These are phyloP conservation scores for Coemansia sp. DNA, from an alignment of 192 early-diverging fungal genomes.

Conservation along the genomic window DNA sequence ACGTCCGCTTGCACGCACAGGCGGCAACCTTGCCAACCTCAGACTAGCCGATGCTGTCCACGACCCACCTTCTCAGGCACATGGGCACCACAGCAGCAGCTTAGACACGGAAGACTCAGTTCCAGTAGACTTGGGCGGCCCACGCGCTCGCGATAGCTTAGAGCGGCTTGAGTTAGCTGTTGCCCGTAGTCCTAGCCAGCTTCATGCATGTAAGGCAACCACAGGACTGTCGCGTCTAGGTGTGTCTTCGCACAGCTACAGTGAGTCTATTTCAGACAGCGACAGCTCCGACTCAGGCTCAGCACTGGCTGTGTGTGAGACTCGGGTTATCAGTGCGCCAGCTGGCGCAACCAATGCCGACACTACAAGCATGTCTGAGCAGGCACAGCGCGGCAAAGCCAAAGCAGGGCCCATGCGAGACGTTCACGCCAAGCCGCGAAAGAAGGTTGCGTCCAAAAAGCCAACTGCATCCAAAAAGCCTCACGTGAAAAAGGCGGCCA, in stretches of 20 bases:
- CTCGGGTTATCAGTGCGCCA: neutral
- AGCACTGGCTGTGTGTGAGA: neutral
- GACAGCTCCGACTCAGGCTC: neutral
- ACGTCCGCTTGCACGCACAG: too few relatives aligned
- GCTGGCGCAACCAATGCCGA: neutral
- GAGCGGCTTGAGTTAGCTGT: neutral
- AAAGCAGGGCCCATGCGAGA: conserved; percentile 12
- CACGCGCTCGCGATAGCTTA: neutral
- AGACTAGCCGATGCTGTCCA: too few relatives aligned
- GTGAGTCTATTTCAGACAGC: conserved; percentile 7
- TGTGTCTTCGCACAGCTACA: conserved; percentile 5
- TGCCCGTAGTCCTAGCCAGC: conserved; percentile 9
- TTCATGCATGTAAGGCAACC: conserved; percentile 48
- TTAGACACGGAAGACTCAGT: too few relatives aligned
- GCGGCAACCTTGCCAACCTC: too few relatives aligned
- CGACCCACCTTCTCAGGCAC: too few relatives aligned
- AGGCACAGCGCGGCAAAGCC: conserved; percentile 12
- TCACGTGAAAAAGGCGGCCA: conserved; percentile 38
- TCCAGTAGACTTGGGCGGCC: neutral
- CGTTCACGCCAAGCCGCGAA: conserved; percentile 16
- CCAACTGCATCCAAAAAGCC: conserved; percentile 12
- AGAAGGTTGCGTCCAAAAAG: conserved; percentile 3
- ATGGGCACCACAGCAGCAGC: too few relatives aligned
- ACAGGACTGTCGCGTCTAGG: conserved; percentile 37
- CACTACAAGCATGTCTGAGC: conserved; percentile 4